phyloP scores from a whole-genome alignment of 352 stramenopile genomes.

The Phytophthora colocasiae region DNA sequence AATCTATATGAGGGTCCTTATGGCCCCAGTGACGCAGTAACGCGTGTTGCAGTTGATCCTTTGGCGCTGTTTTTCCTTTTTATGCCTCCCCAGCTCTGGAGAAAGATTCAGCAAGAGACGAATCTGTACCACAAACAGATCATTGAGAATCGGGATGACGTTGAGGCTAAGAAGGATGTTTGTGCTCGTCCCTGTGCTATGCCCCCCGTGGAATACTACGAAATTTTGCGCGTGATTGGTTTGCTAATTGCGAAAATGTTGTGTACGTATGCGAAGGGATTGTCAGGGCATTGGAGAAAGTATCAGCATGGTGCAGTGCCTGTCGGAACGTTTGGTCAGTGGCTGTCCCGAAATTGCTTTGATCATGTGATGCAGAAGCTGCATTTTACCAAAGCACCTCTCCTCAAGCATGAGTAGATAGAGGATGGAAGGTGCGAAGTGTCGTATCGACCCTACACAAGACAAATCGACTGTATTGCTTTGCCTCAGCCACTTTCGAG shows the following conservation, averaged over 20 bases:
- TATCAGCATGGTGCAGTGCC: not conserved
- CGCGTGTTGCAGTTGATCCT: not conserved
- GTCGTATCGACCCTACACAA: constrained; percentile 1
- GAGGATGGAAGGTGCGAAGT: constrained; percentile 5
- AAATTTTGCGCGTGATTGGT: not conserved
- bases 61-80: not conserved
- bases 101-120: not conserved
- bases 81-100: not conserved
- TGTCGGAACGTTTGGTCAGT: not conserved
- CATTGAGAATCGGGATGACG: not conserved
- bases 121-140: constrained; percentile 3
- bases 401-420: not conserved
- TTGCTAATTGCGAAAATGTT: not conserved
- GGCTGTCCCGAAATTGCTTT: not conserved
- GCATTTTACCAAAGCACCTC: constrained; percentile 1
- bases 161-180: not conserved
- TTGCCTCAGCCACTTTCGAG: too few species aligned
- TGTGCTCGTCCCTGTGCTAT: not conserved
- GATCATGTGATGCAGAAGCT: constrained; percentile 6
- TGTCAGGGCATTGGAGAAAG: constrained; percentile 2
- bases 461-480: constrained; percentile 1
- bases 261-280: not conserved
- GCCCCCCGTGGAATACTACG: not conserved
- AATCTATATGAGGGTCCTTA: not conserved
- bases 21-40: not conserved